Conservation (phyloP, 1,139 yeast species). For the Meyerozyma elateridarum region DNA sequence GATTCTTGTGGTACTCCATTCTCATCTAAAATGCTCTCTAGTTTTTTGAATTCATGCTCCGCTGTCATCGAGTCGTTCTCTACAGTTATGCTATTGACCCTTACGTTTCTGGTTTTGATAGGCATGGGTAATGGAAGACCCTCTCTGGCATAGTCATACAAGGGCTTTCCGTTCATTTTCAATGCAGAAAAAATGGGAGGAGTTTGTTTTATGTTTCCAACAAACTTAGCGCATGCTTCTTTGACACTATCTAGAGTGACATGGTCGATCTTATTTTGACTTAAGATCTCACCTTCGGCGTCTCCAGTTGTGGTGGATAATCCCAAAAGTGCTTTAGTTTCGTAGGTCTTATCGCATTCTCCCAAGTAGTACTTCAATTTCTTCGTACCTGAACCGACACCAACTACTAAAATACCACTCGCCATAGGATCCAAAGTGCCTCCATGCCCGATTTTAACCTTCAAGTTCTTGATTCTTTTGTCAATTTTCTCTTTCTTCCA, state of each 20-base stretch:
- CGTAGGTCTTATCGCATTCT: conserved; percentile 74
- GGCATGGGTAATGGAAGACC: conserved; percentile 80
- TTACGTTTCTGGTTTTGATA: conserved; percentile 72
- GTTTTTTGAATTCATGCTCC: conserved; percentile 52
- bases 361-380: conserved; percentile 64
- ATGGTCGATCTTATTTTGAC: conserved; percentile 53
- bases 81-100: conserved; percentile 51
- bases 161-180: conserved; percentile 89
- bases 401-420: conserved; percentile 86
- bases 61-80: conserved; percentile 48
- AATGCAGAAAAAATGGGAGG: conserved; percentile 96
- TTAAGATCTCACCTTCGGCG: conserved; percentile 75
- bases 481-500: conserved; percentile 41
- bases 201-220: conserved; percentile 78
- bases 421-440: conserved; percentile 97
- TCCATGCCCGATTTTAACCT: conserved; percentile 94
- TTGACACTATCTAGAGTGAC: conserved; percentile 52
- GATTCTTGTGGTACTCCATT: conserved; percentile 46
- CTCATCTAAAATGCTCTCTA: conserved; percentile 50
- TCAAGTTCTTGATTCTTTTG: conserved; percentile 47
- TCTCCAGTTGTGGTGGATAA: conserved; percentile 93
- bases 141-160: conserved; percentile 90
- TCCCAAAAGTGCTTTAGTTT: conserved; percentile 82
- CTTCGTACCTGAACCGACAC: conserved; percentile 89
- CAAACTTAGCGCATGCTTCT: conserved; percentile 53